Base-by-base conservation (phyloP, 257 asterid species). In the Solanum neorickii region DNA sequence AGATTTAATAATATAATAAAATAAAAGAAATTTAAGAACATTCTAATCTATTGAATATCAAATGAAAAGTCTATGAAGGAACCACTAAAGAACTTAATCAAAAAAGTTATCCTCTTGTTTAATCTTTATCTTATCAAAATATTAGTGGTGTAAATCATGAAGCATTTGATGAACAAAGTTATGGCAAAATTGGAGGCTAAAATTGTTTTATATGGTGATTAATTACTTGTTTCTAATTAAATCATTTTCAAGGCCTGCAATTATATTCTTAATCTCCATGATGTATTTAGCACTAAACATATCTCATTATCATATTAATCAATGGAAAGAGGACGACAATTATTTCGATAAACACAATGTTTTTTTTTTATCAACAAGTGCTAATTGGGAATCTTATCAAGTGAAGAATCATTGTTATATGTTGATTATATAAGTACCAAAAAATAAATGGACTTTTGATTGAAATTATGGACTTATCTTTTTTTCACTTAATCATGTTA, bases 261-360 rank as follows among this genome's bases (percentile, higher is more conserved):
- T 29, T 66, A 49, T 52, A 52, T 52, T 87, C 23, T 37, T 59
- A 12, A 69, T 56, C 18, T 16, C 35, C 44, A 25, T 80, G 35
- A 83, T 44, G 83, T 37, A 59, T 42, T 42, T 56, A 60, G 41
- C 69, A 74, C 60, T 66, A 60, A 78, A 65, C 33, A 74, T 82
- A 87, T 42, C 84, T 56, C 66, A 88, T 89, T 88, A 33, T 87
- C 85, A 82, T 46, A 65, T 83, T 46, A 87, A 44, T 82, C 52
- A 65, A 76, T 74, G 65, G 52, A 76, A 89, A 85, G 68, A 86
- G 16, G 78, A 89, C 74, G 87, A 90, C 86, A 89, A 90, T 87
- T 39, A 88, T 88, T 89, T 25, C 86, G 91, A 87, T 83, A 29
- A 89, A 33, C 39, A 87, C 89, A 44, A 87, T 83, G 89, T 89